Percentiles rank a stretch among this genome's conserved stretches.
Evolutionary conservation across 1,284 basidiomycete genomes (phyloP).

Genomic region (Trametes sp.): DNA sequence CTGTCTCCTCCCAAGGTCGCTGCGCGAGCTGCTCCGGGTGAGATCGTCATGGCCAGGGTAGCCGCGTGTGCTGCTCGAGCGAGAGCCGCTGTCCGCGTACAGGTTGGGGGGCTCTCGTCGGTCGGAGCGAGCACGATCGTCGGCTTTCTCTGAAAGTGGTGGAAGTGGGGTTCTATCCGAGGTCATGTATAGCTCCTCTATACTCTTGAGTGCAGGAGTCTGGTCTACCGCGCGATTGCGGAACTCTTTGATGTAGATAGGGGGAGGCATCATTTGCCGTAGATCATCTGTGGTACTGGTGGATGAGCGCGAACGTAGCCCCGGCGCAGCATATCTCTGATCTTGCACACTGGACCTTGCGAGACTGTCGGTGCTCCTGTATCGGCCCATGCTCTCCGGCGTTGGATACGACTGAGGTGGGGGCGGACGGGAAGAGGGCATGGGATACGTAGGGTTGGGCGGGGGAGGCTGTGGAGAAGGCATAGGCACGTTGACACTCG

Average conservation of each 20-base stretch:
- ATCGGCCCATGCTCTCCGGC: constrained; percentile 22
- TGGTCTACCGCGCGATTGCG: constrained; percentile 2
- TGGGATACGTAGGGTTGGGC: constrained; percentile 22
- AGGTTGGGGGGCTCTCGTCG: constrained; percentile 3
- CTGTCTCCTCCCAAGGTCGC: constrained; percentile 9
- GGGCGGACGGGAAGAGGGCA: neutral
- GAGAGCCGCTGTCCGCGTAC: constrained; percentile 10
- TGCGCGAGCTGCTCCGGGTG: constrained; percentile 14
- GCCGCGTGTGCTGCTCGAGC: constrained; percentile 12
- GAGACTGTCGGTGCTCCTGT: constrained; percentile 26
- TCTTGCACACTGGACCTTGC: constrained; percentile 13
- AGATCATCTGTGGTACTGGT: constrained; percentile 5
- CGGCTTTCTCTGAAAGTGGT: neutral
- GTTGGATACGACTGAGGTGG: constrained; percentile 23
- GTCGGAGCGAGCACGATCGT: constrained; percentile 10
- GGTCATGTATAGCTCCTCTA: constrained; percentile 10
- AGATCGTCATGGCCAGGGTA: constrained; percentile 18
- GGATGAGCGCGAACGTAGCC: constrained; percentile 7
- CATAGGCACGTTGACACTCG: constrained; percentile 25
- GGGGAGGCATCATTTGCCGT: no score
- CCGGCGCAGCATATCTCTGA: constrained; percentile 2
- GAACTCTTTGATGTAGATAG: no score
- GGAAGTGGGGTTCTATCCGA: no score
- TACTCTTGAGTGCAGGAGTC: constrained; percentile 13
- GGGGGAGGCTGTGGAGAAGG: constrained; percentile 25